Base-by-base conservation (phyloP, 106 monocot species). In the Dioscorea alata region DNA sequence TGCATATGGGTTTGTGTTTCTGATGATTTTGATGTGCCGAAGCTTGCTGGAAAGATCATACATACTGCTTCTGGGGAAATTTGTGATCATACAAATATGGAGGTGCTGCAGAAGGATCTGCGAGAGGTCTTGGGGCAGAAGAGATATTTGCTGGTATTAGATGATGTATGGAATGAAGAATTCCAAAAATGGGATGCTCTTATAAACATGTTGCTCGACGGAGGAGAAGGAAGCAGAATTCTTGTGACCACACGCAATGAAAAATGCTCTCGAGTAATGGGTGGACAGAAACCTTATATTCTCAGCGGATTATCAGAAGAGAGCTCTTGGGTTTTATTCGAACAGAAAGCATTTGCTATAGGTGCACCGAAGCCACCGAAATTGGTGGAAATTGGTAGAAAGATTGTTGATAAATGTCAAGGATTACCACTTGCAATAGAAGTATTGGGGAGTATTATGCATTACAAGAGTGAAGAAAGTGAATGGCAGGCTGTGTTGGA, bases 101-200 rank as follows among this genome's bases (percentile, higher is more conserved):
- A 28, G 28, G 28, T 28, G 28, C 28, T 28, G 28, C 28, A 28
- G 3, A 1, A 28, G 28, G 28, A 28, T 28, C 3, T 28, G 28
- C 28, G 28, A 28, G 2, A 28, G 28, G 28, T 28, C 28, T 17
- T 51, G 51, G 14, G 51, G 0, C 59, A 42, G 8, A 80, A 70
- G 49, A 69, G 57, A 25, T 74, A 58, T 25, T 64, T 74, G 0
- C 64, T 80, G 4, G 63, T 80, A 6, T 65, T 74, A 10, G 79
- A 80, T 57, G 79, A 80, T n/a, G 57, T 74, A 16, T 80, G 74
- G 74, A 69, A 33, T 50, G 79, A 80, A 33, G 63, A 69, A 32
- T 63, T 48, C 15, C 63, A 69, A 6, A 68, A 80, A 18, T 80
- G 79, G 79, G 69, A 74, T 20, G 49, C 17, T 35, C 48, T 80